Base-by-base conservation (phyloP, 352 stramenopile genomes). In the Pythium scleroteichum region DNA sequence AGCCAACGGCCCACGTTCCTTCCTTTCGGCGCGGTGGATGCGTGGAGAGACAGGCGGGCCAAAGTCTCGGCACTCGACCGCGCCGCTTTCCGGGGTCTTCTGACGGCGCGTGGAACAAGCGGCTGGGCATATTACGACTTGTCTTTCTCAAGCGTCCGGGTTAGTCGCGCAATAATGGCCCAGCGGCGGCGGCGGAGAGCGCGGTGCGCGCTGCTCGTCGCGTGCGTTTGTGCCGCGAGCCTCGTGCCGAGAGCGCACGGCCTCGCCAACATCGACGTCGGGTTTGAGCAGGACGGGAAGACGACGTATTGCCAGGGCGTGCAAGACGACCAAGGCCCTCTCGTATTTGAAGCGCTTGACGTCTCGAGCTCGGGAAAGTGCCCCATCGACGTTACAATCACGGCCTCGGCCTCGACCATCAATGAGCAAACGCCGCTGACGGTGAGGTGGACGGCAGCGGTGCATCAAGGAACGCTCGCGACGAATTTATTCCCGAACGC, bases 281-380 rank as follows among this genome's bases (percentile, higher is more conserved):
- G 56, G 22, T 64, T 64, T 50, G 40, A n/a, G 19, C 56, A 64
- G 23, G 56, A 64, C 51, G 59, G 51, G 44, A 55, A 47, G 33
- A 87, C 75, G 24, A 92, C 82, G 16, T 92, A 92, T 62, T 92
- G 82, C 62, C 78, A 88, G 68, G 82, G 79, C 59, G 58, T 85
- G 24, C 71, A 67, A 20, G 32, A 42, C 17, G 62, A 63, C 12
- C n/a, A 53, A 19, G 77, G 67, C 13, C 72, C 67, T 22, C 68
- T 87, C 12, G 71, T 47, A 12, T 85, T 90, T 56, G 62, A 78
- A 49, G 51, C 72, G 33, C 54, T 92, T 10, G 60, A 67, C 17
- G 58, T 58, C 26, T 68, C 61, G 59, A 92, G 76, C 53, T 68
- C 71, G 14, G 76, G 79, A 2, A 75, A 80, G 27, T 92, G 82